A percentile compares a stretch with the other conserved stretches of the same genome.
These are phyloP conservation scores for Neofusicoccum ribis DNA, from an alignment of 2,329 filamentous ascomycete species.

Conservation along the genomic window DNA sequence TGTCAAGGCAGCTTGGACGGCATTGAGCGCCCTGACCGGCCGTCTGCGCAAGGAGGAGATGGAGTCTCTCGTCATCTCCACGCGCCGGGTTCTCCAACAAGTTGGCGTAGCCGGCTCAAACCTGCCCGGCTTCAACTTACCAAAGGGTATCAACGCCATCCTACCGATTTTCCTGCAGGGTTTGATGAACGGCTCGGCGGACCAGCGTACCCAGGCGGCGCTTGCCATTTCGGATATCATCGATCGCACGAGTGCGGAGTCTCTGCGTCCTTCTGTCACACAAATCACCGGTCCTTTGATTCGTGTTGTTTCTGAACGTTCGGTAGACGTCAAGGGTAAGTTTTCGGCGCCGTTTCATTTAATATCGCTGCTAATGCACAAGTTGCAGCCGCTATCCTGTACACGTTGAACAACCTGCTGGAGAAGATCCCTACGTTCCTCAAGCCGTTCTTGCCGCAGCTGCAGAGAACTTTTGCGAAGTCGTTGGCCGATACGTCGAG, in stretches of 20 bases:
- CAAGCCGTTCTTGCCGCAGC: constrained; percentile 94
- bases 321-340: constrained; percentile 81
- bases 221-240: constrained; percentile 94
- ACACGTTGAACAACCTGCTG: constrained; percentile 90
- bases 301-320: constrained; percentile 94
- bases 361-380: not conserved
- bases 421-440: constrained; percentile 95
- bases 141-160: constrained; percentile 96
- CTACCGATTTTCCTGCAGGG: constrained; percentile 97
- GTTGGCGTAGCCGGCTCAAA: constrained; percentile 85
- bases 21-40: constrained; percentile 83
- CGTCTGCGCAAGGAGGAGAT: constrained; percentile 95
- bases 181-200: constrained; percentile 91
- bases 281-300: constrained; percentile 97
- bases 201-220: constrained; percentile 89
- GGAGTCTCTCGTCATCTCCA: constrained; percentile 86
- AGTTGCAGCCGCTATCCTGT: constrained; percentile 72
- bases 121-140: constrained; percentile 82
- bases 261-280: constrained; percentile 91
- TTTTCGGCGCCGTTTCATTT: not conserved
- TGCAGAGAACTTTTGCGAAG: constrained; percentile 96
- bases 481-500: constrained; percentile 91
- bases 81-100: constrained; percentile 80
- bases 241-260: constrained; percentile 83
- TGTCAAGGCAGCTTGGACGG: constrained; percentile 86